A percentile compares a stretch with the other conserved stretches of the same genome.
These are phyloP conservation scores for Vairimorpha necatrix DNA, from an alignment of 371 early-diverging fungal species.

Conservation along the genomic window DNA sequence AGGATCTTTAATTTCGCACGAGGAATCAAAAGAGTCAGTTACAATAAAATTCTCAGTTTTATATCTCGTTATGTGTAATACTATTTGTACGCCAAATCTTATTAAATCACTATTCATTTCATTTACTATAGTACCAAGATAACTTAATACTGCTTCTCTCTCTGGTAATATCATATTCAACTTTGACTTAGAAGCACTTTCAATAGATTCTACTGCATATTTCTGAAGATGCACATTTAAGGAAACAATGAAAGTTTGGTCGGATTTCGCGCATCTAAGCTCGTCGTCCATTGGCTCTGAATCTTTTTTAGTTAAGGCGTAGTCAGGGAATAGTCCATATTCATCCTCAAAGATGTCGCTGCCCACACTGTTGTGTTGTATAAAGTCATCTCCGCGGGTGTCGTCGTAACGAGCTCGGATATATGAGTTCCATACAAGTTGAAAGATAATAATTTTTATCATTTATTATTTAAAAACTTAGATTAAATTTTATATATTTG, in stretches of 20 bases:
- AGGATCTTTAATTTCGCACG: constrained; percentile 53
- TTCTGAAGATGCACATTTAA: constrained; percentile 45
- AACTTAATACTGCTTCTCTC: constrained; percentile 11
- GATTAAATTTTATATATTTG: not conserved
- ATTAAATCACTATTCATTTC: constrained; percentile 45
- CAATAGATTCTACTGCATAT: constrained; percentile 38
- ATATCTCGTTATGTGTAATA: constrained; percentile 19
- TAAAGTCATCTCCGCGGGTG: not conserved
- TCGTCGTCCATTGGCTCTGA: not conserved
- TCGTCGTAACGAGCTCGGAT: not conserved
- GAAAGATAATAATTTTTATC: not conserved
- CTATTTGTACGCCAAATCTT: constrained; percentile 45
- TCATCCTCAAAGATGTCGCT: not conserved
- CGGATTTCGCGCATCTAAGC: constrained; percentile 34
- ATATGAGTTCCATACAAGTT: not conserved
- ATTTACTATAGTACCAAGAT: constrained; percentile 43
- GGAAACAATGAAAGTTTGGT: constrained; percentile 34
- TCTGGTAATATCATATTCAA: constrained; percentile 4
- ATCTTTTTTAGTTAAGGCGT: constrained; percentile 7
- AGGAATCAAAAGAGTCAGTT: constrained; percentile 31
- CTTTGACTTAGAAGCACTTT: constrained; percentile 9
- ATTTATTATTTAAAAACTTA: not conserved
- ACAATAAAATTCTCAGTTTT: constrained; percentile 34
- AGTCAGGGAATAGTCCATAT: not conserved
- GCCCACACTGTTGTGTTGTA: not conserved